phyloP scores from a whole-genome alignment of 2,329 filamentous ascomycete genomes.

The Pseudocercospora musae region DNA sequence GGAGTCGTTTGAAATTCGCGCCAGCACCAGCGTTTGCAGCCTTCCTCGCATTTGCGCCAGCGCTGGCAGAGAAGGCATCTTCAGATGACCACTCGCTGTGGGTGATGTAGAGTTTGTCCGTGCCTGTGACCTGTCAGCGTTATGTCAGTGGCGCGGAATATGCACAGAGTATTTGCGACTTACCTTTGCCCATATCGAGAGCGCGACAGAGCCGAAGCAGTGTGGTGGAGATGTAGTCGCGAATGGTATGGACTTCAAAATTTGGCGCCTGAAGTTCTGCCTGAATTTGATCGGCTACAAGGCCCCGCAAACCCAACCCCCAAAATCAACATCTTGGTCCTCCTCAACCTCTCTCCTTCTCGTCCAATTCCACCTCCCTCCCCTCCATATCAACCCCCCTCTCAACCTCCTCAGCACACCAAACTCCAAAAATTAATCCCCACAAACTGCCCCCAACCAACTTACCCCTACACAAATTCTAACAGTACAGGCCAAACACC shows the following conservation, averaged over 20 bases:
- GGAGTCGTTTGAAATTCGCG: conserved; percentile 77
- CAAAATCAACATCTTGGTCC: not conserved
- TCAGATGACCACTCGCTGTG: conserved; percentile 96
- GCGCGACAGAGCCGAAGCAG: no score
- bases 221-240: not conserved
- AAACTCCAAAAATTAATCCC: not conserved
- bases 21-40: conserved; percentile 51
- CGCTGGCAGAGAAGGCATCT: conserved; percentile 81
- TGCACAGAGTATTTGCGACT: not conserved
- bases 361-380: not conserved
- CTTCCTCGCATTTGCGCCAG: conserved; percentile 62
- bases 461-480: not conserved
- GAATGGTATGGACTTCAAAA: no score
- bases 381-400: not conserved
- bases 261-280: not conserved
- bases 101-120: conserved; percentile 63
- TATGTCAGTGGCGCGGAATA: not conserved
- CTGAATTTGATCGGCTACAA: no score
- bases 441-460: not conserved
- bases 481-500: not conserved
- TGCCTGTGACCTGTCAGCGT: conserved; percentile 30
- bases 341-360: not conserved
- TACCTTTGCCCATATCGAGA: conserved; percentile 22
- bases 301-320: not conserved
- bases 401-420: not conserved